Conservation (phyloP, 139 green algal genomes). For the Raphidocelis subcapitata region DNA sequence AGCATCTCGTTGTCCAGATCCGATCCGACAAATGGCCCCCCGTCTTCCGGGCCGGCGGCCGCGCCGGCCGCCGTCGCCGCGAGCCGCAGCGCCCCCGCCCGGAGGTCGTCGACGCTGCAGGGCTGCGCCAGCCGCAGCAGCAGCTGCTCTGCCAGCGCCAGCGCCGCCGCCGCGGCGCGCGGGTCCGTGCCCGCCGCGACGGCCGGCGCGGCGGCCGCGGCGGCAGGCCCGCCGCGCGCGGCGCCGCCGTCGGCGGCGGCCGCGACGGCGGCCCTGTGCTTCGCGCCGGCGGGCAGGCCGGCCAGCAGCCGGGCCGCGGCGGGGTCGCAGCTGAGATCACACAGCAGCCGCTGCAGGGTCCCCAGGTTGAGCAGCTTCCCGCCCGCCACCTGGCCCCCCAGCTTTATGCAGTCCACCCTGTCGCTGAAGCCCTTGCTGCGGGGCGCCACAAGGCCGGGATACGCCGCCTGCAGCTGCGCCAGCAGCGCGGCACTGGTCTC, state of each 20-base stretch:
- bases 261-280: neutral
- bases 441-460: conserved; percentile 9
- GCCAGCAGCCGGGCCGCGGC: neutral
- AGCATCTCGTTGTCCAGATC: conserved; percentile 10
- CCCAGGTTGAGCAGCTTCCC: conserved; percentile 11
- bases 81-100: too few species aligned
- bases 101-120: too few species aligned
- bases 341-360: conserved; percentile 31
- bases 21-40: too few species aligned
- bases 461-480: conserved; percentile 8
- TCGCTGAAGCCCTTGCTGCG: neutral
- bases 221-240: neutral
- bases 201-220: neutral
- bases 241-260: neutral
- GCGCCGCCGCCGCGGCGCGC: conserved; percentile 1
- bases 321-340: conserved; percentile 4
- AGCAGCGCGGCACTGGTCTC: neutral
- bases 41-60: too few species aligned
- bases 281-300: neutral
- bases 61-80: too few species aligned
- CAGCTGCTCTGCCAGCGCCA: conserved; percentile 20
- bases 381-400: neutral
- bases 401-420: neutral
- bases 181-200: neutral
- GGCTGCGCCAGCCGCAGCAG: neutral